Evolutionary conservation across 2,329 filamentous ascomycete species (phyloP).

Genomic region (Pseudogymnoascus sp.): DNA sequence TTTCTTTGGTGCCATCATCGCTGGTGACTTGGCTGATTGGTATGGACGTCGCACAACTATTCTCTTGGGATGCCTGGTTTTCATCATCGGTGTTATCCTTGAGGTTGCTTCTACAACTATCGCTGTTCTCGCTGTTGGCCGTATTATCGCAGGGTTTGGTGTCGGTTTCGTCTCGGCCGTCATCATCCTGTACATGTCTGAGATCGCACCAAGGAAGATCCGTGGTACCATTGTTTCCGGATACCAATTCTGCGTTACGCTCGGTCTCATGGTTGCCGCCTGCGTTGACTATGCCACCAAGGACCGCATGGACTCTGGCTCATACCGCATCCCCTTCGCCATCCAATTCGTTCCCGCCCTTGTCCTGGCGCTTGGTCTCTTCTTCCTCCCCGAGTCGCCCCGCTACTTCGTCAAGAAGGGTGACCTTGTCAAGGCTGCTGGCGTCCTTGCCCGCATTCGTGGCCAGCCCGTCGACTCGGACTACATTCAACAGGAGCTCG

Average conservation of each 20-base stretch:
- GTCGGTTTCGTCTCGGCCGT: constrained; percentile 75
- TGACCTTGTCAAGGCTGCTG: constrained; percentile 54
- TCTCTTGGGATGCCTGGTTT: constrained; percentile 61
- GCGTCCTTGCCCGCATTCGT: constrained; percentile 58
- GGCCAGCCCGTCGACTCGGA: constrained; percentile 65
- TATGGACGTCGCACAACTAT: constrained; percentile 67
- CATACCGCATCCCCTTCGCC: constrained; percentile 73
- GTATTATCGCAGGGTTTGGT: constrained; percentile 67
- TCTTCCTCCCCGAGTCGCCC: constrained; percentile 76
- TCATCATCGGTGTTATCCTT: constrained; percentile 58
- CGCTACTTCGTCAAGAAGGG: constrained; percentile 79
- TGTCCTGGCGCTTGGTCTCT: constrained; percentile 63
- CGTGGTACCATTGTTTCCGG: constrained; percentile 72
- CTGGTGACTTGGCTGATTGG: constrained; percentile 68
- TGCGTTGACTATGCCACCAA: constrained; percentile 67
- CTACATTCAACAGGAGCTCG: constrained; percentile 69
- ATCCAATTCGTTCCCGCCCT: constrained; percentile 76
- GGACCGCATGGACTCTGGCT: constrained; percentile 50
- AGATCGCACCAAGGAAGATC: constrained; percentile 57
- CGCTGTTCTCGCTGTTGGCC: constrained; percentile 60
- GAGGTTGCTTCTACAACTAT: constrained; percentile 52
- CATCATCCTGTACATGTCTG: constrained; percentile 71
- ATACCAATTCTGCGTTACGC: constrained; percentile 77
- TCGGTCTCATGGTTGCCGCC: constrained; percentile 68
- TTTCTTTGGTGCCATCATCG: constrained; percentile 53